Conservation (phyloP, 1,284 basidiomycete genomes). For the Phellinidium pouzarii region DNA sequence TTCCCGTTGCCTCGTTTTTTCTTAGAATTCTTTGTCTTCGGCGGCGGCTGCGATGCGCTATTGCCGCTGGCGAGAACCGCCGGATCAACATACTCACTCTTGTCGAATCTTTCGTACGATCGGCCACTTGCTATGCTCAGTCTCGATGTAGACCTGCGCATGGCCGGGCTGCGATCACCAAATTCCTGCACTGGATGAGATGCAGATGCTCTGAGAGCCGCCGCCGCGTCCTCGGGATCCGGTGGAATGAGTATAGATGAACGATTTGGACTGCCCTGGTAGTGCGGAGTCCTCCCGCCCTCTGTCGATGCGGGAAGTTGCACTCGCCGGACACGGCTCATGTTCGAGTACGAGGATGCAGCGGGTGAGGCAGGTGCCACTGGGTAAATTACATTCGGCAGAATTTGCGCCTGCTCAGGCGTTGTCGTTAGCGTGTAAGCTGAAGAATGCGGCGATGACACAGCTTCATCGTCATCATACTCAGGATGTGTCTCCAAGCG, state of each 20-base stretch:
- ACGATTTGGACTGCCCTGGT: not conserved
- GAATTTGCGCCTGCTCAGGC: not conserved
- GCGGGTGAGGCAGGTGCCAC: not conserved
- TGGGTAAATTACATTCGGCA: not conserved
- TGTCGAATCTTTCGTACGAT: conserved; percentile 27
- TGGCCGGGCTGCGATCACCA: not conserved
- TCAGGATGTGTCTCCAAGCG: conserved; percentile 10
- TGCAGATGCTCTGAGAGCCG: not conserved
- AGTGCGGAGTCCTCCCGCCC: not conserved
- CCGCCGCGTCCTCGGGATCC: conserved; percentile 2
- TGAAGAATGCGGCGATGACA: not conserved
- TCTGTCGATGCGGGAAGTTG: not conserved
- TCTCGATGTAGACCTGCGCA: conserved; percentile 23
- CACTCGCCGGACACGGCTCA: too few species aligned
- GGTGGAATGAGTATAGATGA: conserved; percentile 4
- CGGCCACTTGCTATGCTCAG: conserved; percentile 25
- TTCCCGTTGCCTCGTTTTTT: not conserved
- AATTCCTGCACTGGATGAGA: conserved; percentile 1
- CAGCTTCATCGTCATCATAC: conserved; percentile 6
- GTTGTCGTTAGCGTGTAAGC: conserved; percentile 11
- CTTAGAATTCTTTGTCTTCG: not conserved
- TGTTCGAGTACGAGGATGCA: not conserved
- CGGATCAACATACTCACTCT: conserved; percentile 26
- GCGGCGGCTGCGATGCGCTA: conserved; percentile 7
- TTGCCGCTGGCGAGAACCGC: conserved; percentile 28